These are phyloP conservation scores for Sporopachydermia lactativora DNA, from an alignment of 805 yeast species.

Conservation along the genomic window DNA sequence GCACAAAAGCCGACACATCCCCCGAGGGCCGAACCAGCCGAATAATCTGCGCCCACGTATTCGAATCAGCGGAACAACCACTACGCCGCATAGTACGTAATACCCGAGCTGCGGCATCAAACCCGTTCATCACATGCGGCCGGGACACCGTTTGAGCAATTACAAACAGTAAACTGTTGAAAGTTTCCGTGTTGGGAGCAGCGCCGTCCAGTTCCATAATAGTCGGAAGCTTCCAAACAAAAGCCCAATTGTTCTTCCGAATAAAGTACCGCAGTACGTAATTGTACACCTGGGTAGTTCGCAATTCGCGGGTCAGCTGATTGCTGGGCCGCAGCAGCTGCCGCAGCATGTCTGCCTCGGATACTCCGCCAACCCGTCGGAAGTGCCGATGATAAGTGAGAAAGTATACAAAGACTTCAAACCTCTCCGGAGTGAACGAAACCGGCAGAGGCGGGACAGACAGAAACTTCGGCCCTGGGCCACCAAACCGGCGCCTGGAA, in stretches of 20 bases:
- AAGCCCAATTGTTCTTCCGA: not conserved
- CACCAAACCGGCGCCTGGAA: no score
- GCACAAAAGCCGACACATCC: not conserved
- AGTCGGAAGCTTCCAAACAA: not conserved
- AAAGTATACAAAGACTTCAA: not conserved
- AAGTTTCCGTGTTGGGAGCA: not conserved
- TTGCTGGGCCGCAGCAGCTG: not conserved
- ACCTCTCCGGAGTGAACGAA: not conserved
- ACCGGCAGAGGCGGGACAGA: no score
- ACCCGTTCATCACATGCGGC: not conserved
- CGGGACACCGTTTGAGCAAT: not conserved
- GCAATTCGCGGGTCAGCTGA: not conserved
- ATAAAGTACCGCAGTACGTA: not conserved
- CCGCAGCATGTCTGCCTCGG: not conserved
- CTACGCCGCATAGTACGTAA: not conserved
- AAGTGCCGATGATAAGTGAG: not conserved
- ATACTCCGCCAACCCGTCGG: not conserved
- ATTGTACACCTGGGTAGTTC: not conserved
- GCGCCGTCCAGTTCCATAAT: not conserved
- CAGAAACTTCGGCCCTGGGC: no score
- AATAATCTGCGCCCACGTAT: not conserved
- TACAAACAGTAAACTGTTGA: not conserved
- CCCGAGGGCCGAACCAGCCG: not conserved
- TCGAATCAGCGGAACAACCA: not conserved
- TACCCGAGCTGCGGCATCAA: not conserved